phyloP scores from a whole-genome alignment of 1,284 basidiomycete genomes.

The Microbotryum silenes-acaulis region DNA sequence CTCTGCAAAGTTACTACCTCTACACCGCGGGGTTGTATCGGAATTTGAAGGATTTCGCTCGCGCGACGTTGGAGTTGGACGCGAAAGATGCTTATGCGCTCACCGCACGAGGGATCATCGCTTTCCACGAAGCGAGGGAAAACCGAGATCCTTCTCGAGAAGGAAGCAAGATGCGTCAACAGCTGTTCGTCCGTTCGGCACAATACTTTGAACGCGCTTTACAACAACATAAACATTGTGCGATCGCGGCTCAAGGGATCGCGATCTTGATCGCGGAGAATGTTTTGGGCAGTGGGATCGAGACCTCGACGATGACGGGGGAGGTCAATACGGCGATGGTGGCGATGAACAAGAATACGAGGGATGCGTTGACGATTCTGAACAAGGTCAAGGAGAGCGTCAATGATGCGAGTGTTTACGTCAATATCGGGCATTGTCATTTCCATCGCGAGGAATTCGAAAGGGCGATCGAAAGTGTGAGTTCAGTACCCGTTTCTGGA shows the following conservation, averaged over 20 bases:
- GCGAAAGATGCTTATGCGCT: constrained; percentile 76
- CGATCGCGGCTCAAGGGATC: constrained; percentile 83
- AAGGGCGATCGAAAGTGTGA: constrained; percentile 82
- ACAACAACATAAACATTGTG: constrained; percentile 68
- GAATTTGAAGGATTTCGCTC: constrained; percentile 75
- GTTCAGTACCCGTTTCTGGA: constrained; percentile 40
- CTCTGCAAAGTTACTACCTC: constrained; percentile 78
- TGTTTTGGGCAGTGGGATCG: constrained; percentile 56
- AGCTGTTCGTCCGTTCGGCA: constrained; percentile 65
- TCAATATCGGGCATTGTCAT: constrained; percentile 92
- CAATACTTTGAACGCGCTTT: constrained; percentile 88
- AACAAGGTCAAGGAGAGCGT: constrained; percentile 79
- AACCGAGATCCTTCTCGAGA: constrained; percentile 34
- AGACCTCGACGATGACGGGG: neutral
- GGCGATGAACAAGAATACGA: constrained; percentile 50
- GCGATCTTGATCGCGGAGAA: constrained; percentile 88
- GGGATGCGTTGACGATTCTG: constrained; percentile 77
- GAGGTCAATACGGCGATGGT: constrained; percentile 35
- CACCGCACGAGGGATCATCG: constrained; percentile 75
- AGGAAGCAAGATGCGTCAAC: neutral
- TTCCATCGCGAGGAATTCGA: constrained; percentile 86
- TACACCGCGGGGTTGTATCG: constrained; percentile 62
- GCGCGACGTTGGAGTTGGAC: constrained; percentile 69
- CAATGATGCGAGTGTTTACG: constrained; percentile 68
- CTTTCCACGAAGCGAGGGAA: constrained; percentile 76